phyloP scores from a whole-genome alignment of 129 eudicot species.

The Heracleum sosnowskyi region DNA sequence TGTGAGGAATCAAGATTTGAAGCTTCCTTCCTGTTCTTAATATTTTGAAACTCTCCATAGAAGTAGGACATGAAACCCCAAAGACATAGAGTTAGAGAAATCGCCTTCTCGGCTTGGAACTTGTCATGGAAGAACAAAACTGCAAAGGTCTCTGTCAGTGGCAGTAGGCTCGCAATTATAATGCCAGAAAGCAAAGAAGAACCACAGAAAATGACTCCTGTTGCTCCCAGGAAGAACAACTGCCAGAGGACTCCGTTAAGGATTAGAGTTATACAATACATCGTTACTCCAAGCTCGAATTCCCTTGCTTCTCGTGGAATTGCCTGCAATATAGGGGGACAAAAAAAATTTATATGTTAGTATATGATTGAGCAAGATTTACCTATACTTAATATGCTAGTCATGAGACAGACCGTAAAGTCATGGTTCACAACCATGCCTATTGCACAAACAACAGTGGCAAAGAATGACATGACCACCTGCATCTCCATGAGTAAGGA shows the following conservation, averaged over 20 bases:
- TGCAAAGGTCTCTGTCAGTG: slow-evolving; percentile 36
- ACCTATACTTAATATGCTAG: neutral
- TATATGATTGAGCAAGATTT: neutral
- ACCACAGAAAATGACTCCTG: slow-evolving; percentile 33
- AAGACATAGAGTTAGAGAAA: too few relatives aligned
- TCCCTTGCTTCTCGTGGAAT: slow-evolving; percentile 1
- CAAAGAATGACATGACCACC: slow-evolving; percentile 39
- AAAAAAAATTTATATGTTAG: neutral
- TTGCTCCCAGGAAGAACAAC: slow-evolving; percentile 45
- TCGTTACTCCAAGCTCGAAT: slow-evolving; percentile 31
- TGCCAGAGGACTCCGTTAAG: slow-evolving; percentile 38
- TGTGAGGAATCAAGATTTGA: too few relatives aligned
- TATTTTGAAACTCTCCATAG: too few relatives aligned
- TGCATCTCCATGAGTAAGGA: slow-evolving; percentile 55
- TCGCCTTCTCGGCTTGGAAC: too few relatives aligned
- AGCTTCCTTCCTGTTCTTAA: too few relatives aligned
- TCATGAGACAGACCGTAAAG: slow-evolving; percentile 24
- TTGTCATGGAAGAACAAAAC: slow-evolving; percentile 19
- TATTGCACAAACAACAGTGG: slow-evolving; percentile 38
- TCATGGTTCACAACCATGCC: slow-evolving; percentile 49
- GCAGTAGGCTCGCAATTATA: slow-evolving; percentile 33
- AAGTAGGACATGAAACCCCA: too few relatives aligned
- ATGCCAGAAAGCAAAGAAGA: slow-evolving; percentile 46
- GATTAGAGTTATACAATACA: slow-evolving; percentile 23
- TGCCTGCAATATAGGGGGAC: too few relatives aligned